These are phyloP conservation scores for Hibiscus tridactylites DNA, from an alignment of 345 rosid species.

Conservation along the genomic window DNA sequence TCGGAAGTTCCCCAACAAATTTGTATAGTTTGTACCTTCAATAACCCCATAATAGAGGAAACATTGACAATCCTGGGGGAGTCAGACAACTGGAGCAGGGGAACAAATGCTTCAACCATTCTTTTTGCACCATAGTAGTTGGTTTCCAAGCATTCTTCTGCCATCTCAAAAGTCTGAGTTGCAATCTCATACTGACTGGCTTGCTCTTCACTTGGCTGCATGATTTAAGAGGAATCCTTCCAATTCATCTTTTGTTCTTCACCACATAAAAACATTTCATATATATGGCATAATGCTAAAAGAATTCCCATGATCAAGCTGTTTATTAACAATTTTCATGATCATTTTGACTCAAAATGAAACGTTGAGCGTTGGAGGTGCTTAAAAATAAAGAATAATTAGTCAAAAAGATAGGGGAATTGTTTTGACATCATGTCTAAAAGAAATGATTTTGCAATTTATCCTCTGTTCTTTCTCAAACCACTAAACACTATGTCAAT, in stretches of 20 bases:
- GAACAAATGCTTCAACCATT: constrained; percentile 16
- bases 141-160: constrained; percentile 19
- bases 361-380: no score
- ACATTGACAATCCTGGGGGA: constrained; percentile 29
- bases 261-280: not conserved
- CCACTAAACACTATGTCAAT: not conserved
- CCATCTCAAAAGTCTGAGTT: constrained; percentile 13
- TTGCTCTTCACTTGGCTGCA: constrained; percentile 12
- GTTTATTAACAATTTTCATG: no score
- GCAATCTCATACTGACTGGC: constrained; percentile 7
- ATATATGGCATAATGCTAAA: no score
- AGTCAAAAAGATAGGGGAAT: no score
- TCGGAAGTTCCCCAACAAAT: no score
- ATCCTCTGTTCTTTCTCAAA: not conserved
- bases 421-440: not conserved
- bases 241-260: not conserved
- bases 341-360: no score
- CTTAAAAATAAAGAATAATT: no score
- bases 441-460: not conserved
- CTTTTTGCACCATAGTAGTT: constrained; percentile 25
- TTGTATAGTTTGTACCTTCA: constrained; percentile 13
- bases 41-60: constrained; percentile 16
- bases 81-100: constrained; percentile 17
- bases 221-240: not conserved
- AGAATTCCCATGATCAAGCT: no score